Evolutionary conservation across 768 basidiomycete genomes (phyloP).

Genomic region (Suillus cothurnatus): DNA sequence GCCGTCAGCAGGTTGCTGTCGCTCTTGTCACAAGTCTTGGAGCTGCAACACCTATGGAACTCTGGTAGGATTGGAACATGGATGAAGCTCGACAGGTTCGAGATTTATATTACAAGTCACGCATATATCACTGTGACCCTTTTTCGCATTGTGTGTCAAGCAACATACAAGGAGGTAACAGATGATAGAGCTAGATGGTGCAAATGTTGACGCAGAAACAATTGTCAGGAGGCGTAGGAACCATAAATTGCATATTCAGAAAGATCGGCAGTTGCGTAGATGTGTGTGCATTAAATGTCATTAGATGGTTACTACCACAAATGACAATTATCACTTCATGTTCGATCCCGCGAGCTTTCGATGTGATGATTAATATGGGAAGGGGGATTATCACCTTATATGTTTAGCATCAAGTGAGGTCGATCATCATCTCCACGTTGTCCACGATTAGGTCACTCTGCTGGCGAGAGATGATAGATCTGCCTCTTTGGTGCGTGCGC

Average conservation of each 20-base stretch:
- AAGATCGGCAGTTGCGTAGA: neutral
- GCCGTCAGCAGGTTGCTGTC: neutral
- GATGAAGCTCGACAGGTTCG: neutral
- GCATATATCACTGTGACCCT: neutral
- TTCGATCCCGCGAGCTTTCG: neutral
- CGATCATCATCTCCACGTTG: slow-evolving; percentile 2
- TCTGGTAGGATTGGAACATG: neutral
- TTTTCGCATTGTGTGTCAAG: neutral
- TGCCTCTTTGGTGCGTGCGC: neutral
- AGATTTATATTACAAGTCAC: neutral
- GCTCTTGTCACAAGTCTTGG: neutral
- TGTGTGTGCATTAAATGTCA: neutral
- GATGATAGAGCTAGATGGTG: slow-evolving; percentile 24
- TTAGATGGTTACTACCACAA: slow-evolving; percentile 1
- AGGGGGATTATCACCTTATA: neutral
- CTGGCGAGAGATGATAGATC: neutral
- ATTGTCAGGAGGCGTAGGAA: slow-evolving; percentile 17
- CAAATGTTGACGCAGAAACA: slow-evolving; percentile 25
- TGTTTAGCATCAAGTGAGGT: slow-evolving; percentile 4
- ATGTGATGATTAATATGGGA: neutral
- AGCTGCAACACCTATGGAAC: neutral
- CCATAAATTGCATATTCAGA: neutral
- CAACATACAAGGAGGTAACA: neutral
- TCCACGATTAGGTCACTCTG: neutral
- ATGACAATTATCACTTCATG: neutral